Percentiles rank a stretch among this genome's conserved stretches.
Conservation (phyloP, 2,329 filamentous ascomycete genomes). For the Graphilbum fragrans region DNA sequence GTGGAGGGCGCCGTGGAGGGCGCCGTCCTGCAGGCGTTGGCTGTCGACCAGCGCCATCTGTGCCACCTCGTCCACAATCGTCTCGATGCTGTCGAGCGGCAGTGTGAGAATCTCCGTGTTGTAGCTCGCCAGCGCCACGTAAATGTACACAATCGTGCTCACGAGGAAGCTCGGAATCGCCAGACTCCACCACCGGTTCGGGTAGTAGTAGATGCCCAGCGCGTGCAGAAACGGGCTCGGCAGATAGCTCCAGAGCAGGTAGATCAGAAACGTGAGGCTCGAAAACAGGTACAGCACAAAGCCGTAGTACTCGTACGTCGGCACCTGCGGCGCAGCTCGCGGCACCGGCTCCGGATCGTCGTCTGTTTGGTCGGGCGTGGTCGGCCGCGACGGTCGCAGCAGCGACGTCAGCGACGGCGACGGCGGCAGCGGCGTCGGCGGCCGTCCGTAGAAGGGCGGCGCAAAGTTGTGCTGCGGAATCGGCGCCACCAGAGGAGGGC, state of each 20-base stretch:
- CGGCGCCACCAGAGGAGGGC: background rate
- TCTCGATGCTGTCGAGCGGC: conserved; percentile 68
- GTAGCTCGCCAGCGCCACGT: conserved; percentile 80
- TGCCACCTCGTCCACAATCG: conserved; percentile 81
- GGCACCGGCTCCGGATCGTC: conserved; percentile 71
- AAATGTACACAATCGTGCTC: conserved; percentile 82
- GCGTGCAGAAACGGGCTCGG: conserved; percentile 86
- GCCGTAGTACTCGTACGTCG: conserved; percentile 99
- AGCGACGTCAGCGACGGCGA: conserved; percentile 89
- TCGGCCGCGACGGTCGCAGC: conserved; percentile 79
- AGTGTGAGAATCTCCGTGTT: conserved; percentile 84
- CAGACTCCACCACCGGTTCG: conserved; percentile 94
- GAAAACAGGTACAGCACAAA: conserved; percentile 93
- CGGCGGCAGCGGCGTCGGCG: conserved; percentile 86
- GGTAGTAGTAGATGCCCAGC: conserved; percentile 92
- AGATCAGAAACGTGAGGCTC: conserved; percentile 64
- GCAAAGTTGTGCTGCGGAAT: conserved; percentile 39
- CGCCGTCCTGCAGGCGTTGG: background rate
- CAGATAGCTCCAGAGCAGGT: conserved; percentile 75
- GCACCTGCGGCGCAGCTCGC: conserved; percentile 80
- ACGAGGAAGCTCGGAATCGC: conserved; percentile 86
- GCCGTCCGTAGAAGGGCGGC: conserved; percentile 92
- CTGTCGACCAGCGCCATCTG: conserved; percentile 65
- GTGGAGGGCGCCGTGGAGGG: conserved; percentile 7
- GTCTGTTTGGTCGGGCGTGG: conserved; percentile 84